These are phyloP conservation scores for Dioscorea dumetorum DNA, from an alignment of 106 monocot genomes.

Conservation along the genomic window DNA sequence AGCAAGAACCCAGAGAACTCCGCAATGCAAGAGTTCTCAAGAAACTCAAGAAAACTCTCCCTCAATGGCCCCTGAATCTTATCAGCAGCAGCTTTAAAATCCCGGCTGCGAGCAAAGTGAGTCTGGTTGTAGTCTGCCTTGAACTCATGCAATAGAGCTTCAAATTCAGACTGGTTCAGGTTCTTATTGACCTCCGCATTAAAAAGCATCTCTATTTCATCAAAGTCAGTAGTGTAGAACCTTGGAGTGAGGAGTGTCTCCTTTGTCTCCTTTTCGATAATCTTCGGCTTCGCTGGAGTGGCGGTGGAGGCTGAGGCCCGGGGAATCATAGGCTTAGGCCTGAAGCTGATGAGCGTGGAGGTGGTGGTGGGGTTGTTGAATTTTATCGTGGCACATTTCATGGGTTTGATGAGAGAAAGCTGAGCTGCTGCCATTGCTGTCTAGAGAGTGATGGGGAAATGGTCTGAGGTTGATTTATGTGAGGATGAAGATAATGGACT, in stretches of 20 bases:
- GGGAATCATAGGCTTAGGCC: slow-evolving; percentile 16
- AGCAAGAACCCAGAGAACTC: slow-evolving; percentile 98
- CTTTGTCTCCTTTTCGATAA: slow-evolving; percentile 39
- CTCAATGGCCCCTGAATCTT: slow-evolving; percentile 76
- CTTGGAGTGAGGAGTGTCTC: slow-evolving; percentile 84
- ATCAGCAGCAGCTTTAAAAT: slow-evolving; percentile 95
- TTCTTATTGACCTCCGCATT: slow-evolving; percentile 86
- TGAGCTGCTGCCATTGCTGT: slow-evolving; percentile 40
- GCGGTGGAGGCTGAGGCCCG: slow-evolving; percentile 6
- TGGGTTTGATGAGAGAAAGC: slow-evolving; percentile 45
- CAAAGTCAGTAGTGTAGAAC: slow-evolving; percentile 97
- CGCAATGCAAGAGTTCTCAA: slow-evolving; percentile 95
- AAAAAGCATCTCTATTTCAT: slow-evolving; percentile 92
- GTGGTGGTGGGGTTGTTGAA: slow-evolving; percentile 8
- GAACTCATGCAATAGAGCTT: slow-evolving; percentile 83
- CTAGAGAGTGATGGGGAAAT: neutral
- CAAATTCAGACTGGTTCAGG: slow-evolving; percentile 85
- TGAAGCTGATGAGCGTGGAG: slow-evolving; percentile 10
- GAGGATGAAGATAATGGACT: neutral
- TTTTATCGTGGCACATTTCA: slow-evolving; percentile 22
- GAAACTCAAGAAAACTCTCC: slow-evolving; percentile 91
- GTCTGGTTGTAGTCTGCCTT: slow-evolving; percentile 99
- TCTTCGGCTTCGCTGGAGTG: slow-evolving; percentile 20
- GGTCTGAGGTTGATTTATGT: neutral
- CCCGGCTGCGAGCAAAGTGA: slow-evolving; percentile 78